Evolutionary conservation across 305 asterid genomes (phyloP), one percentile per base, ranked within the genome.

Genomic region (Lippia alba): DNA sequence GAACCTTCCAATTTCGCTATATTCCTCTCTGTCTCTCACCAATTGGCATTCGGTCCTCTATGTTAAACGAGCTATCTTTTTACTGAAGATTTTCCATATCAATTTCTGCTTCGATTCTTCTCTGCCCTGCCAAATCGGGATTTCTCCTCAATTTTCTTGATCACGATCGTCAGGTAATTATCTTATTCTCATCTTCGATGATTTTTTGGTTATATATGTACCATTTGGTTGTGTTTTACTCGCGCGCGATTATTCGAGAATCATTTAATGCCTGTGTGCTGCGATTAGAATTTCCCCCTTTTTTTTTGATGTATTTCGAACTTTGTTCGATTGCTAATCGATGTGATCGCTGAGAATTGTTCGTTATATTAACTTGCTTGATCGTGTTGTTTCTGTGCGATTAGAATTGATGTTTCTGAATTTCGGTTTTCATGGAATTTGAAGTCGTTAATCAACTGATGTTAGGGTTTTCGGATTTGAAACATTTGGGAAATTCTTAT

Each of bases 1-100:
- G 81, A 68, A 77, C 55, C 64, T 77, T 77, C 78, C 39, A 32
- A 59, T 0, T 24, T 49, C 33, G n/a, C 58, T 14, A 34, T 45
- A 12, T 56, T 2, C 5, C 6, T 10, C 46, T 40, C 55, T 15
- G 14, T 5, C 4, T 7, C 49, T 44, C 49, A 5, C 49, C 41
- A 24, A 24, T 24, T 24, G 30, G 30, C 30, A 24, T 24, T 1
- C 30, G 30, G 30, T 24, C 30, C 30, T 24, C 3, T 24, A 24
- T 24, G 30, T 24, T 24, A 24, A 3, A 24, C 30, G 30, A 24
- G 30, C 30, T 44, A 8, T 44, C 49, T 44, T 11, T 44, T 10
- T 11, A 8, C 12, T 10, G 45, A 44, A 41, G 33, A 12, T 33
- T 53, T 49, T 8, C 51, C 8, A 6, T 5, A 55, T 17, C 49